Evolutionary conservation across 768 basidiomycete species (phyloP).

Genomic region (Russula emetica): DNA sequence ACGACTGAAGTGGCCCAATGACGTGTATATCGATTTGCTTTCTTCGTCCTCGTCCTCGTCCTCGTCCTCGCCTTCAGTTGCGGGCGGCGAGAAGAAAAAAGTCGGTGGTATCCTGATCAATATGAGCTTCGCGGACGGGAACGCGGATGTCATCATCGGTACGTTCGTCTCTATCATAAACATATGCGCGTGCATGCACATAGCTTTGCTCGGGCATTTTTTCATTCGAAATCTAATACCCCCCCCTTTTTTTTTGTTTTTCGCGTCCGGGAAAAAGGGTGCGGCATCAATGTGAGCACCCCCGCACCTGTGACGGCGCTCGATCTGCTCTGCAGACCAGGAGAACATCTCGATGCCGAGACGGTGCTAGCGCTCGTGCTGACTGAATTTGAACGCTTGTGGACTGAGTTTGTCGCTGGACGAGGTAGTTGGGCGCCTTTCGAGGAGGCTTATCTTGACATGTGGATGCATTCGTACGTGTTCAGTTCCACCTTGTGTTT

Average conservation of each 20-base stretch:
- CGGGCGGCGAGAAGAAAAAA: slow-evolving; percentile 57
- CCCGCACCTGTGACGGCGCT: slow-evolving; percentile 79
- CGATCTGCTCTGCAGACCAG: slow-evolving; percentile 53
- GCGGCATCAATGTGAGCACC: slow-evolving; percentile 85
- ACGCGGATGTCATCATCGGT: slow-evolving; percentile 81
- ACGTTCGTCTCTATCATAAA: slow-evolving; percentile 34
- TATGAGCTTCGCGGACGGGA: slow-evolving; percentile 70
- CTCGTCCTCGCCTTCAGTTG: neutral
- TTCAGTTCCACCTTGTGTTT: neutral
- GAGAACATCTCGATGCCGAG: slow-evolving; percentile 58
- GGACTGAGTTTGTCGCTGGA: slow-evolving; percentile 62
- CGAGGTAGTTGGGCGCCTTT: slow-evolving; percentile 77
- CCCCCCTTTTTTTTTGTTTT: neutral
- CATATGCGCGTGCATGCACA: neutral
- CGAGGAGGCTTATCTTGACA: slow-evolving; percentile 66
- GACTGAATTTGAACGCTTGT: slow-evolving; percentile 71
- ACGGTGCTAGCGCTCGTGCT: slow-evolving; percentile 69
- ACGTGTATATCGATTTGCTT: slow-evolving; percentile 70
- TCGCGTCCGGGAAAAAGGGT: slow-evolving; percentile 48
- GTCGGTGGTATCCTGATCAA: slow-evolving; percentile 91
- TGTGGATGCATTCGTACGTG: slow-evolving; percentile 92
- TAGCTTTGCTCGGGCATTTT: neutral
- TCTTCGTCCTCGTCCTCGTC: neutral
- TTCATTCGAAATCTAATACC: neutral
- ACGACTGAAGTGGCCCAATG: slow-evolving; percentile 95